Conservation (phyloP, 257 asterid genomes). For the Solanum chiquidenum region DNA sequence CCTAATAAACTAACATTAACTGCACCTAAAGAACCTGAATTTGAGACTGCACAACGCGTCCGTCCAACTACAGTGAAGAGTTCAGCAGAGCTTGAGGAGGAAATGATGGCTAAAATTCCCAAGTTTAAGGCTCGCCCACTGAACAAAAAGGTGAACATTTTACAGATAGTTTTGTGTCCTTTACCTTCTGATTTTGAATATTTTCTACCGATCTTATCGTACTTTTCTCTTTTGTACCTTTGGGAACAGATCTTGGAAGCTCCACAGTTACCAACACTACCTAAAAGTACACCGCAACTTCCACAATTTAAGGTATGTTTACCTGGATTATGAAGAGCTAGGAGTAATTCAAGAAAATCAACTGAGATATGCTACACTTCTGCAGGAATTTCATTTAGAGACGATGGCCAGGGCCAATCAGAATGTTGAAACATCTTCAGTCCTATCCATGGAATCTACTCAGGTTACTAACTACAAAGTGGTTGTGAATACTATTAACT, state of each 20-base stretch:
- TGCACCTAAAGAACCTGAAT: constrained; percentile 87
- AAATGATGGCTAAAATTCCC: constrained; percentile 88
- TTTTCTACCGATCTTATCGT: neutral
- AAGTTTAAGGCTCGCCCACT: constrained; percentile 88
- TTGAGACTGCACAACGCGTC: constrained; percentile 77
- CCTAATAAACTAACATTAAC: constrained; percentile 77
- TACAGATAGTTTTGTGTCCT: neutral
- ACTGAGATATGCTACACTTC: neutral
- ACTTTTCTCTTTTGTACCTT: neutral
- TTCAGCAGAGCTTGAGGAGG: constrained; percentile 86
- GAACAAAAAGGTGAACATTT: constrained; percentile 55
- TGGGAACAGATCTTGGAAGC: constrained; percentile 55
- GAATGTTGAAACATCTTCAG: constrained; percentile 57
- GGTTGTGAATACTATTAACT: neutral
- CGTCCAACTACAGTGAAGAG: constrained; percentile 67
- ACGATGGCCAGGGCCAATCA: constrained; percentile 82
- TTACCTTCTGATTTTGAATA: neutral
- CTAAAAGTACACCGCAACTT: constrained; percentile 66
- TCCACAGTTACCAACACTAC: constrained; percentile 49
- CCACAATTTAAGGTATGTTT: constrained; percentile 72
- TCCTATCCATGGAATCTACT: constrained; percentile 47
- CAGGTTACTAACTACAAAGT: constrained; percentile 20
- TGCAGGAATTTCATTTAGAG: constrained; percentile 86
- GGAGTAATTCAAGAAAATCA: neutral
- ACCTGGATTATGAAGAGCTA: neutral